Percentiles rank a stretch among this genome's conserved stretches.
Evolutionary conservation across 148 eudicot species (phyloP).

Genomic region (Cornus florida): DNA sequence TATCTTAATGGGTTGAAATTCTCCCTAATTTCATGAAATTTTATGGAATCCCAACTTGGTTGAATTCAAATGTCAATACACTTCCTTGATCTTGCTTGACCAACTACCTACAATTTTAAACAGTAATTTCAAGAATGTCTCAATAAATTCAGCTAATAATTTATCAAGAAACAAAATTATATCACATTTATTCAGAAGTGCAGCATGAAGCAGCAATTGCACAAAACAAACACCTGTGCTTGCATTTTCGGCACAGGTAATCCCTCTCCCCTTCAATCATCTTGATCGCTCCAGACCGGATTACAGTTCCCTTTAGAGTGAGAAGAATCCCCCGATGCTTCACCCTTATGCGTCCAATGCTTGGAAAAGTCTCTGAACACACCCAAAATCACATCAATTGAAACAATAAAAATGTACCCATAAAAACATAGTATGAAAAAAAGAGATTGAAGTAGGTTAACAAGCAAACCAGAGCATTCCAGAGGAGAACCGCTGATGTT

Average conservation of each 20-base stretch:
- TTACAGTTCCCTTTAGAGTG: constrained; percentile 88
- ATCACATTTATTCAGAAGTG: background rate
- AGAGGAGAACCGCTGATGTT: constrained; percentile 72
- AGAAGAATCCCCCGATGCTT: constrained; percentile 84
- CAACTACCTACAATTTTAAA: background rate
- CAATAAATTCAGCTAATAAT: background rate
- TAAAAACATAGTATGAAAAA: background rate
- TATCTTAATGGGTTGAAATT: background rate
- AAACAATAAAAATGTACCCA: background rate
- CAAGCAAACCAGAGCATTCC: constrained; percentile 63
- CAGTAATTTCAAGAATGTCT: background rate
- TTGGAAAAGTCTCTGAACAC: constrained; percentile 66
- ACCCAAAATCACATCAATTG: constrained; percentile 18
- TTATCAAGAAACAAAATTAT: background rate
- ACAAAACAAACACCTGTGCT: constrained; percentile 40
- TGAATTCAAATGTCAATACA: background rate
- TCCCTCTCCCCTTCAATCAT: constrained; percentile 88
- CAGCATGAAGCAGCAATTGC: background rate
- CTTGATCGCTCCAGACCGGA: constrained; percentile 85
- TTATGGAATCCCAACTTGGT: background rate
- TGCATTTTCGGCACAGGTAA: constrained; percentile 75
- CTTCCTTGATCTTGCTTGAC: background rate
- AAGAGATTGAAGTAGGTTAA: background rate
- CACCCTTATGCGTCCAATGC: constrained; percentile 89
- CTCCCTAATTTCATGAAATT: background rate